phyloP scores from a whole-genome alignment of 805 yeast genomes.

The Metschnikowia kofuensis region DNA sequence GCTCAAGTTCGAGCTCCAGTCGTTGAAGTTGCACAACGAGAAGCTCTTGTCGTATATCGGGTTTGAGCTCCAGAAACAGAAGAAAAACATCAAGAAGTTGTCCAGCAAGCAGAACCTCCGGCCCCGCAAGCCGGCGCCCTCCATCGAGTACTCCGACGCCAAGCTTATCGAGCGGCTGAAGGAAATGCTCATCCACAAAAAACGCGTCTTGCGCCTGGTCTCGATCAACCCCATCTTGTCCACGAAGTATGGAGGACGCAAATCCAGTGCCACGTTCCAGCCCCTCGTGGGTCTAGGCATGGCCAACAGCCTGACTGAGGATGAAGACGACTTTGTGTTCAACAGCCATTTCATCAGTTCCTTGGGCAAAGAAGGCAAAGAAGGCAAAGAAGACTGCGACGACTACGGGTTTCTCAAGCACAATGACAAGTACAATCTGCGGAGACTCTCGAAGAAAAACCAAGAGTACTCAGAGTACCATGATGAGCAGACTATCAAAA shows the following conservation, averaged over 20 bases:
- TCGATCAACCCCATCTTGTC: constrained; percentile 25
- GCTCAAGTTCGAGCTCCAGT: constrained; percentile 51
- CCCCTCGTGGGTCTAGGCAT: constrained; percentile 13
- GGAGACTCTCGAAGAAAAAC: constrained; percentile 9
- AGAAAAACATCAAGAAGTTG: constrained; percentile 38
- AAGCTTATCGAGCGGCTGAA: constrained; percentile 48
- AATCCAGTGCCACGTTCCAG: constrained; percentile 5
- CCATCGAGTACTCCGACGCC: constrained; percentile 50
- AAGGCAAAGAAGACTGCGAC: constrained; percentile 3
- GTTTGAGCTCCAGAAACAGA: constrained; percentile 50
- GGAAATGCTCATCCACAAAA: constrained; percentile 42
- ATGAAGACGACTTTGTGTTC: constrained; percentile 18
- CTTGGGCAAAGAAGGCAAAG: constrained; percentile 2
- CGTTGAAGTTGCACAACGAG: constrained; percentile 53
- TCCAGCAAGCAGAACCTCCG: constrained; percentile 35
- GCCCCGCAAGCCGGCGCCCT: constrained; percentile 16
- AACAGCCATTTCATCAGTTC: constrained; percentile 17
- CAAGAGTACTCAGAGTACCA: constrained; percentile 8
- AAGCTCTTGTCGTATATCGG: constrained; percentile 57
- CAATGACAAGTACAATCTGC: constrained; percentile 12
- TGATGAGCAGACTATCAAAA: constrained; percentile 25
- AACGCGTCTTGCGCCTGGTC: constrained; percentile 41
- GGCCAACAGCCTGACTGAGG: constrained; percentile 2
- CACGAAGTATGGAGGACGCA: constrained; percentile 9
- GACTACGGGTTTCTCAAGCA: constrained; percentile 11